These are phyloP conservation scores for Micractinium conductrix DNA, from an alignment of 139 green algal genomes.

Conservation along the genomic window DNA sequence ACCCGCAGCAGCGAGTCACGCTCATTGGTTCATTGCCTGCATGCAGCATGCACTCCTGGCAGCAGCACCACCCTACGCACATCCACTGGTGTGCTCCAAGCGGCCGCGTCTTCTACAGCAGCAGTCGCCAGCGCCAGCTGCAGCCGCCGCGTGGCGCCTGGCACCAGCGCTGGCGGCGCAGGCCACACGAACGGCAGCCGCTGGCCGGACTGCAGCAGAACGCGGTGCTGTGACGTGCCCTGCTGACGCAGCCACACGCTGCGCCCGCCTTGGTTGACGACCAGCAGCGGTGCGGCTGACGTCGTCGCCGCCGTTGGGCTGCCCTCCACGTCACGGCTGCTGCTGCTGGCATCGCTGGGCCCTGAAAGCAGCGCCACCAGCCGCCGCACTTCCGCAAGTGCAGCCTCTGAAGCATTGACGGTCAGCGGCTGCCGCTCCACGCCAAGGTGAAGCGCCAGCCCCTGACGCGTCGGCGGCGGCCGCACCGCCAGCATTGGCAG, in stretches of 20 bases:
- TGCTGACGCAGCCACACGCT: constrained; percentile 35
- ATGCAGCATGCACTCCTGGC: no score
- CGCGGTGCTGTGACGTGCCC: neutral
- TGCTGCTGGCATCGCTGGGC: no score
- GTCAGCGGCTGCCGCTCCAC: constrained; percentile 19
- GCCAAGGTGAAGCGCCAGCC: neutral
- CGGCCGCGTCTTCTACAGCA: neutral
- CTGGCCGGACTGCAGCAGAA: constrained; percentile 17
- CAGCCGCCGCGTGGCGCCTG: constrained; percentile 13
- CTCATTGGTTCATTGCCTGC: no score
- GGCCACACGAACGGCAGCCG: constrained; percentile 14
- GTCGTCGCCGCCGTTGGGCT: neutral
- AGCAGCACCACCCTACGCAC: neutral
- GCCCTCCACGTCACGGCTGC: neutral
- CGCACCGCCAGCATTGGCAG: constrained; percentile 28
- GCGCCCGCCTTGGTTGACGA: constrained; percentile 30
- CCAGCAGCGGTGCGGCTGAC: neutral
- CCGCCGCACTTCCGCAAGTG: neutral
- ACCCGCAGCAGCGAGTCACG: no score
- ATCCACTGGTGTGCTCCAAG: constrained; percentile 33
- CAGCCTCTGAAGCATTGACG: constrained; percentile 18
- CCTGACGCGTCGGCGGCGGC: neutral
- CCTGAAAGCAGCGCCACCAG: neutral
- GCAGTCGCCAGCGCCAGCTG: constrained; percentile 16
- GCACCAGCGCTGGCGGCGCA: constrained; percentile 19